Percentiles rank a stretch among this genome's conserved stretches.
These are phyloP conservation scores for Echeveria elegans DNA, from an alignment of 164 flowering plant genomes.

Conservation along the genomic window DNA sequence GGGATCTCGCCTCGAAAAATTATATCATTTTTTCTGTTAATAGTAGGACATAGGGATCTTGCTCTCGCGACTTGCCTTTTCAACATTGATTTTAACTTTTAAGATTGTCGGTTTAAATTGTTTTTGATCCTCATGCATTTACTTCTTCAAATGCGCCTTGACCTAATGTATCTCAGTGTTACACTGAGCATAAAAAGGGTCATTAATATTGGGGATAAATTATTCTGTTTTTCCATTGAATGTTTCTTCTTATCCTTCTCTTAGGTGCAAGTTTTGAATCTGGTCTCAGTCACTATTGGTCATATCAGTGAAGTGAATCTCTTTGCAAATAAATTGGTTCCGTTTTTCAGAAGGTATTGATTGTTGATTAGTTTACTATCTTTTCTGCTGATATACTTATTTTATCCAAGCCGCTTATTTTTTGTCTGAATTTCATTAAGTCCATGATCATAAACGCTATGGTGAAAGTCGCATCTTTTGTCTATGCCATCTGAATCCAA, in stretches of 20 bases:
- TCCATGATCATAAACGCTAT: not conserved
- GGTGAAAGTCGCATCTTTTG: not conserved
- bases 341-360: conserved; percentile 74
- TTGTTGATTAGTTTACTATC: not conserved
- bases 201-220: conserved; percentile 1
- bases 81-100: too few species aligned
- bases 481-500: not conserved
- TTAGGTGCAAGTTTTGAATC: conserved; percentile 90
- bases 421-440: not conserved
- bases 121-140: too few species aligned
- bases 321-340: conserved; percentile 57
- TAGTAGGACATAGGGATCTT: not conserved
- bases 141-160: not conserved
- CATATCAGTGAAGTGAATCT: conserved; percentile 50
- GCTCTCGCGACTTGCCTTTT: not conserved
- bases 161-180: not conserved
- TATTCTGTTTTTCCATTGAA: not conserved
- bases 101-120: too few species aligned
- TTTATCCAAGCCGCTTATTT: not conserved
- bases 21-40: not conserved
- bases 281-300: conserved; percentile 66
- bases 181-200: not conserved
- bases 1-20: not conserved
- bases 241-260: not conserved
- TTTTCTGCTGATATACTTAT: not conserved